These are phyloP conservation scores for Tolypocladium ophioglossoides DNA, from an alignment of 2,329 filamentous ascomycete species.

Conservation along the genomic window DNA sequence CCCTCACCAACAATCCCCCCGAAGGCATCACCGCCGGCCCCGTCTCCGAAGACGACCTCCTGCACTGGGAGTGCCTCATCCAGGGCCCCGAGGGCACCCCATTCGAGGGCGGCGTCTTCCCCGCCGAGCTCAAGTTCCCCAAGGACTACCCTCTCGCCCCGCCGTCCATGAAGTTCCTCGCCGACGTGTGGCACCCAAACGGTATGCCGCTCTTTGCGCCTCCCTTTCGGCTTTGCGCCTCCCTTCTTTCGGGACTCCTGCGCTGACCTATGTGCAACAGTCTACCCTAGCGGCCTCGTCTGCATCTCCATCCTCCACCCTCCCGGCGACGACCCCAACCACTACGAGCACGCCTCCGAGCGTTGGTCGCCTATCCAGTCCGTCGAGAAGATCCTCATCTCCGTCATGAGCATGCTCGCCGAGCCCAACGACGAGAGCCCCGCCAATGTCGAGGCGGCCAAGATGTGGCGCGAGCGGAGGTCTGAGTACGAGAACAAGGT, in stretches of 20 bases:
- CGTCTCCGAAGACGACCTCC: slow-evolving; percentile 86
- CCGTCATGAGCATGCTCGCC: slow-evolving; percentile 96
- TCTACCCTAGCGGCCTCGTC: slow-evolving; percentile 84
- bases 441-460: slow-evolving; percentile 90
- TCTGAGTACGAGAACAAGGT: slow-evolving; percentile 80
- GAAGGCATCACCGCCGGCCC: slow-evolving; percentile 96
- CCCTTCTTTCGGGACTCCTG: neutral
- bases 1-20: slow-evolving; percentile 88
- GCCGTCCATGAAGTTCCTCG: slow-evolving; percentile 90
- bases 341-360: slow-evolving; percentile 94
- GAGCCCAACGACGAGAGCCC: slow-evolving; percentile 96
- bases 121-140: slow-evolving; percentile 88
- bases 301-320: slow-evolving; percentile 98
- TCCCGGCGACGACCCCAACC: slow-evolving; percentile 93
- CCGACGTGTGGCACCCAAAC: slow-evolving; percentile 94
- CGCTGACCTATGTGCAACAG: slow-evolving; percentile 30
- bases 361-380: slow-evolving; percentile 95
- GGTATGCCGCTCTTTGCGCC: slow-evolving; percentile 38
- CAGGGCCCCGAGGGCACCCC: slow-evolving; percentile 92
- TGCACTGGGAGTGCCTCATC: slow-evolving; percentile 93
- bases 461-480: slow-evolving; percentile 86
- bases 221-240: neutral
- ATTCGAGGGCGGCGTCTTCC: slow-evolving; percentile 92
- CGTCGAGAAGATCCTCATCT: slow-evolving; percentile 94
- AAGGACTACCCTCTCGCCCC: slow-evolving; percentile 95